Base-by-base conservation (phyloP, 805 yeast species). In the Candida golubevii region DNA sequence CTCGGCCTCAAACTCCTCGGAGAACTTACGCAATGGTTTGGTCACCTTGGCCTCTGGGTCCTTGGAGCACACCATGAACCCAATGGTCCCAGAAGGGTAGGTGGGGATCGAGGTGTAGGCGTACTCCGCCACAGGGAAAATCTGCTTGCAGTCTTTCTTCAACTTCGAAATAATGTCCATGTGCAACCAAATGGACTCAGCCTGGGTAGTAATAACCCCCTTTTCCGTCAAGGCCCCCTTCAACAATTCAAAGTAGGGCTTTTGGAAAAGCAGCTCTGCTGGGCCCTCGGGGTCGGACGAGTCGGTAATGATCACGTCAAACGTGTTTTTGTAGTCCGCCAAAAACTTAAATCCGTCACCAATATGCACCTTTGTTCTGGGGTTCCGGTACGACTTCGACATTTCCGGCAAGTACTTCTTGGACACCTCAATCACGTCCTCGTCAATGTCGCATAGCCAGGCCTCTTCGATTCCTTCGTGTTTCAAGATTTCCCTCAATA, bases 211-310 rank as follows among this genome's bases (percentile, higher is more conserved):
- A 53, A 79, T 78, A 46, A 90, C 91, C 63, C 99, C 99, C 64
- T 88, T 80, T 52, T 82, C 93, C 48, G 95, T 89, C 56, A 91
- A 78, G n/a, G 98, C 97, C 51, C 81, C 84, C 64, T 76, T 72
- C 65, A 91, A 75, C 50, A 91, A 79, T 67, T 84, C 77, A 66
- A 90, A 91, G 77, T 91, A 91, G 27, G 89, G 88, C 65, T 86
- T 84, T 72, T 90, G 95, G 80, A 93, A 93, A 41, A 91, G 77
- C 32, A 88, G 76, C 67, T 84, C 97, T 40, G 98, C 98, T 30
- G 99, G 98, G 45, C 98, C 99, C 67, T 91, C 98, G 39, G 98
- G 98, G 68, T 91, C 98, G 30, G 97, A 88, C 28, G 97, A 89
- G 66, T 91, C 99, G 41, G 98, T 91, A 66, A 91, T 85, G 67